These are phyloP conservation scores for Tuber calosporum DNA, from an alignment of 495 filamentous ascomycete genomes.

Conservation along the genomic window DNA sequence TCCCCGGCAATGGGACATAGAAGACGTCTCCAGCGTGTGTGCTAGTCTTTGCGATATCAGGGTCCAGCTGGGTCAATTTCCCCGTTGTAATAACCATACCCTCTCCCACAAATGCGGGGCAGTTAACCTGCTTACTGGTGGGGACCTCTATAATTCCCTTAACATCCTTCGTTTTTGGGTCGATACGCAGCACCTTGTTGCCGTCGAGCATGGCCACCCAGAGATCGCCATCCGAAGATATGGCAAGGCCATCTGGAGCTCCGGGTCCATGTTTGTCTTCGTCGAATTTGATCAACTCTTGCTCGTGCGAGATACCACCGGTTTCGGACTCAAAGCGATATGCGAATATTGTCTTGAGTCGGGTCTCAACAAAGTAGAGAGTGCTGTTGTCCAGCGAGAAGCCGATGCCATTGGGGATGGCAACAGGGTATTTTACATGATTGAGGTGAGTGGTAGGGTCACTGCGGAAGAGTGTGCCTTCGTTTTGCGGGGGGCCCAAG, in stretches of 20 bases:
- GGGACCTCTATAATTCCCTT: slow-evolving; percentile 34
- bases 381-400: slow-evolving; percentile 31
- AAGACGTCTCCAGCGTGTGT: slow-evolving; percentile 30
- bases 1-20: slow-evolving; percentile 32
- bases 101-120: slow-evolving; percentile 36
- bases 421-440: slow-evolving; percentile 27
- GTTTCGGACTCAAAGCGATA: slow-evolving; percentile 37
- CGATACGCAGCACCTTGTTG: slow-evolving; percentile 35
- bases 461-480: slow-evolving; percentile 30
- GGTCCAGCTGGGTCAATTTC: slow-evolving; percentile 31
- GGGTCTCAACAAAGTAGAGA: slow-evolving; percentile 37
- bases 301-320: slow-evolving; percentile 26
- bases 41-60: slow-evolving; percentile 26
- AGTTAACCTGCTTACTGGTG: slow-evolving; percentile 37
- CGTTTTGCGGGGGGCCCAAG: slow-evolving; percentile 19
- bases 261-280: slow-evolving; percentile 29
- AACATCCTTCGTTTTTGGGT: slow-evolving; percentile 27
- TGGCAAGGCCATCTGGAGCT: slow-evolving; percentile 38
- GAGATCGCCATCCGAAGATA: slow-evolving; percentile 38
- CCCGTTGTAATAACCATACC: slow-evolving; percentile 34
- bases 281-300: slow-evolving; percentile 33
- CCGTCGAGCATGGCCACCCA: slow-evolving; percentile 40
- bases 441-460: slow-evolving; percentile 11
- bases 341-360: slow-evolving; percentile 30
- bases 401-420: slow-evolving; percentile 37